Conservation (phyloP, 768 basidiomycete species). For the Sutorius australiensis region DNA sequence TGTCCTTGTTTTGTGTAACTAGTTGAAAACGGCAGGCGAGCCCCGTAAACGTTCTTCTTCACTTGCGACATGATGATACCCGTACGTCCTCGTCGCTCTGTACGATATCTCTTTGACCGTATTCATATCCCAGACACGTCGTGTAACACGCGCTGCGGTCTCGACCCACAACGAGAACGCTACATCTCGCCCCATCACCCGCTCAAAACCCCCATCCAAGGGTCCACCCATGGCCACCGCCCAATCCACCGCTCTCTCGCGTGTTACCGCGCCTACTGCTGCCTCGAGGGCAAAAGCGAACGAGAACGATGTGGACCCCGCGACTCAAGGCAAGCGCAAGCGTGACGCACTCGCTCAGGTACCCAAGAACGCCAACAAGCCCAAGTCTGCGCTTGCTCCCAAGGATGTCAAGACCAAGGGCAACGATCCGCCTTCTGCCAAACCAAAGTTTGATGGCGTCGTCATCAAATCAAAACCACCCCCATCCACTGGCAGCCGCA, state of each 20-base stretch:
- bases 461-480: slow-evolving; percentile 49
- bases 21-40: slow-evolving; percentile 35
- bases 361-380: slow-evolving; percentile 44
- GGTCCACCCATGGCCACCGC: slow-evolving; percentile 33
- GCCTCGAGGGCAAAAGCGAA: slow-evolving; percentile 36
- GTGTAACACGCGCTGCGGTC: slow-evolving; percentile 56
- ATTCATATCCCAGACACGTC: slow-evolving; percentile 47
- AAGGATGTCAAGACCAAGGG: slow-evolving; percentile 54
- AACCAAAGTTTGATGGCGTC: slow-evolving; percentile 60
- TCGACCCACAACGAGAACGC: slow-evolving; percentile 63
- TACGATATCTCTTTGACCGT: not conserved
- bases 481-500: slow-evolving; percentile 36
- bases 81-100: slow-evolving; percentile 26
- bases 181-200: slow-evolving; percentile 59
- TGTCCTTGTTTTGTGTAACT: slow-evolving; percentile 34
- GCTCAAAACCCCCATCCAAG: slow-evolving; percentile 53
- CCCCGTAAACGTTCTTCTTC: slow-evolving; percentile 31
- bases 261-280: slow-evolving; percentile 40
- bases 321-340: slow-evolving; percentile 63
- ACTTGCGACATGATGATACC: slow-evolving; percentile 38
- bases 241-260: slow-evolving; percentile 35
- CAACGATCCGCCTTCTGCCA: slow-evolving; percentile 37
- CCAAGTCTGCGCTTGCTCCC: slow-evolving; percentile 35
- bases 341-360: slow-evolving; percentile 75
- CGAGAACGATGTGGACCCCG: slow-evolving; percentile 44